Evolutionary conservation across 352 stramenopile species (phyloP), one percentile per base, ranked within the genome.

Genomic region (Plasmopara halstedii): DNA sequence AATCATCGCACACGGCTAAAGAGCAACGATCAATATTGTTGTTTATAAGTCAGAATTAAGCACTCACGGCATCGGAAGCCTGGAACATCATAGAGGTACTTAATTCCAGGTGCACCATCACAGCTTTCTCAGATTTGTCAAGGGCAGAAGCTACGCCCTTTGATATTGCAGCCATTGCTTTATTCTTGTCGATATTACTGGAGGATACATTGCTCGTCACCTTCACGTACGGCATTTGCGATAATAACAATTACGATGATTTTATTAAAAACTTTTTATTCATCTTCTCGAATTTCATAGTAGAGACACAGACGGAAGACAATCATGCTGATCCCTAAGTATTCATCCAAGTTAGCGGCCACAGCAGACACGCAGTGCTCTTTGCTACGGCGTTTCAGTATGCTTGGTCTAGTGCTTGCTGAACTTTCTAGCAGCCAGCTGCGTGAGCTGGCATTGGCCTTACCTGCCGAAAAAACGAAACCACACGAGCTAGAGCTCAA

Each of bases 1-100:
- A 25, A 83, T 76, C 59, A 83, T 76, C 19, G 71, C 71, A 35
- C 71, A 83, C 13, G 68, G 66, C 71, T 83, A 29, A 25, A 50
- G 4, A 38, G 21, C 19, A 58, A 37, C 34, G 34, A 26, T 22
- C n/a, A 51, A 7, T 2, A 47, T 29, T 29, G 25, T 29, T 2
- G 25, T 10, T 11, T 27, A 14, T 11, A 15, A 42, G n/a, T 36
- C 1, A 25, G 14, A 23, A 4, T 18, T 13, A 26, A 25, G 3
- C 23, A 56, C 69, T 39, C 26, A 83, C 71, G 17, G 56, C 66
- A 48, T 73, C 62, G 2, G 71, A 67, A 13, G 46, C 66, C 14
- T 71, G 56, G 53, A 81, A 83, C 22, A 77, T 27, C 66, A 83
- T 80, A 17, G 57, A 50, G 43, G 63, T 70, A 48, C 78, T 66